phyloP scores from a whole-genome alignment of 306 rosid species.

The Rosa multiflora region DNA sequence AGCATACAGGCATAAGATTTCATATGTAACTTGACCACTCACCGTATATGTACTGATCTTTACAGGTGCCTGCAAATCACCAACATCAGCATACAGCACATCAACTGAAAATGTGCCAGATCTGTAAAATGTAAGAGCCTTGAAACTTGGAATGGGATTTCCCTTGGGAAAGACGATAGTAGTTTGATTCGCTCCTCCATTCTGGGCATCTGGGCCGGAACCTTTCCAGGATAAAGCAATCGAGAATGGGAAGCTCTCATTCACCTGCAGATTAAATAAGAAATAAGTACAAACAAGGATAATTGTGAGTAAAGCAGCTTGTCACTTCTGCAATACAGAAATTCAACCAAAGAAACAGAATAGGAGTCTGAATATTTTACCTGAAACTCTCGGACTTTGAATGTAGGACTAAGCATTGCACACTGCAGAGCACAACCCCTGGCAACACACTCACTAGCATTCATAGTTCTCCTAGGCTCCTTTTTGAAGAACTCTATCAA shows the following conservation, averaged over 20 bases:
- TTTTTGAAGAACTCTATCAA: slow-evolving; percentile 79
- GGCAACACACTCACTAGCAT: slow-evolving; percentile 95
- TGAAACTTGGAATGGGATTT: slow-evolving; percentile 69
- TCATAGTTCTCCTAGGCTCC: slow-evolving; percentile 98
- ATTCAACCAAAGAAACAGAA: neutral
- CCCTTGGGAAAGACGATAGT: slow-evolving; percentile 83
- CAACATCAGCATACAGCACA: slow-evolving; percentile 58
- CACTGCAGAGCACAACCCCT: slow-evolving; percentile 92
- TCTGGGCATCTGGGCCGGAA: slow-evolving; percentile 62
- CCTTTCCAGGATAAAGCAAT: slow-evolving; percentile 82
- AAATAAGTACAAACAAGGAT: neutral
- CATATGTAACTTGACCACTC: slow-evolving; percentile 22
- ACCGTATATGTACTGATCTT: slow-evolving; percentile 84
- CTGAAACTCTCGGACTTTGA: slow-evolving; percentile 93
- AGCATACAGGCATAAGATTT: neutral
- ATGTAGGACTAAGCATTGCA: slow-evolving; percentile 95
- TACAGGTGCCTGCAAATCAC: slow-evolving; percentile 57
- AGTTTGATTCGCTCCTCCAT: slow-evolving; percentile 44
- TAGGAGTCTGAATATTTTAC: slow-evolving; percentile 31
- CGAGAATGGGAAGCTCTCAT: slow-evolving; percentile 76
- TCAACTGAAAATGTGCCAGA: slow-evolving; percentile 73
- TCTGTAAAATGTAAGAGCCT: slow-evolving; percentile 72
- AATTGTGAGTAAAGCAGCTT: neutral
- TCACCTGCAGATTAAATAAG: slow-evolving; percentile 51
- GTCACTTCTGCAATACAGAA: neutral